Evolutionary conservation across 768 basidiomycete genomes (phyloP).

Genomic region (Hygrocybe punicea): DNA sequence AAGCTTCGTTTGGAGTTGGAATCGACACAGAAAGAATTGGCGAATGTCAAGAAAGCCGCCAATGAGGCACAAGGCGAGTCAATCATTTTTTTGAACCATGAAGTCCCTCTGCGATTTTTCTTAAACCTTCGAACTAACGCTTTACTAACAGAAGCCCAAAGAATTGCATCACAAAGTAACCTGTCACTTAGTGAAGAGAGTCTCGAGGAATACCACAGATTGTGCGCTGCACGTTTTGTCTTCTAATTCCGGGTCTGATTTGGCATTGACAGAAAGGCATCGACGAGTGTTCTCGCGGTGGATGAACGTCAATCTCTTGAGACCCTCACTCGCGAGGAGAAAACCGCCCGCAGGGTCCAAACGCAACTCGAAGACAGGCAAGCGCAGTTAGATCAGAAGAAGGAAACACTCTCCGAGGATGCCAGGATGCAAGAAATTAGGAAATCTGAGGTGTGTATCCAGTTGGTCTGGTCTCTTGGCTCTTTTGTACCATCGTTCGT

Average conservation of each 20-base stretch:
- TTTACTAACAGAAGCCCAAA: conserved; percentile 58
- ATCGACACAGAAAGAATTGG: conserved; percentile 61
- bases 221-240: conserved; percentile 48
- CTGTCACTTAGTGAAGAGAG: conserved; percentile 78
- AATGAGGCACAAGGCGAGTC: conserved; percentile 72
- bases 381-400: conserved; percentile 59
- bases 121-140: too few relatives aligned
- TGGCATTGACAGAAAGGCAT: conserved; percentile 57
- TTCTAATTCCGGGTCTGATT: neutral
- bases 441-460: conserved; percentile 38
- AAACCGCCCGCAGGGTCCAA: conserved; percentile 62
- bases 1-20: conserved; percentile 49
- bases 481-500: neutral
- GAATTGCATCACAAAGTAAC: conserved; percentile 68
- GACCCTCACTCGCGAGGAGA: conserved; percentile 76
- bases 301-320: conserved; percentile 86
- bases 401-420: conserved; percentile 55
- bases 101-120: neutral
- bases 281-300: conserved; percentile 74
- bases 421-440: conserved; percentile 44
- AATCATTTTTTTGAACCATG: neutral
- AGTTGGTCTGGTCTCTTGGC: neutral
- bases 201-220: conserved; percentile 78
- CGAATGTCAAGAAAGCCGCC: conserved; percentile 62
- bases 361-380: conserved; percentile 66